Percentiles rank a stretch among this genome's conserved stretches.
Conservation (phyloP, 2,329 filamentous ascomycete species). For the Colletotrichum siamense region DNA sequence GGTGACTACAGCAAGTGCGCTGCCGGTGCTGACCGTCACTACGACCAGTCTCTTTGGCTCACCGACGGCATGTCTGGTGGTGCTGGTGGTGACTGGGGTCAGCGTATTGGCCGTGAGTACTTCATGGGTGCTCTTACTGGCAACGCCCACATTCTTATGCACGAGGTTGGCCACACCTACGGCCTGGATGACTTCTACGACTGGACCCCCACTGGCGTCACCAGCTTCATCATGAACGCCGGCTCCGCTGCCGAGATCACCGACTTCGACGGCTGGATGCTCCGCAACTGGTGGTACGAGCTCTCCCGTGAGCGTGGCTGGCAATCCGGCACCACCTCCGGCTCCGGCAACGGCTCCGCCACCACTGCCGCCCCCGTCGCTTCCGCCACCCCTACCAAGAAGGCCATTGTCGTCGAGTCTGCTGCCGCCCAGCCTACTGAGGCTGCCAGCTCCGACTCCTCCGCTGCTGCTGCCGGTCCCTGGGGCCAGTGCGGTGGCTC, state of each 20-base stretch:
- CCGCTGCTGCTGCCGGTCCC: neutral
- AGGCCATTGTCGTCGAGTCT: neutral
- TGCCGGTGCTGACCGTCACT: constrained; percentile 42
- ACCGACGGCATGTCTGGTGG: constrained; percentile 49
- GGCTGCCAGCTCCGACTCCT: neutral
- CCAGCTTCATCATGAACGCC: constrained; percentile 51
- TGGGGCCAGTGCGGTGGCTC: constrained; percentile 32
- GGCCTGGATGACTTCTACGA: constrained; percentile 45
- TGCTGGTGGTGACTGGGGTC: constrained; percentile 53
- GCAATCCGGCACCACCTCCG: constrained; percentile 21
- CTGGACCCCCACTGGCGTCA: constrained; percentile 46
- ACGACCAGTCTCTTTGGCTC: constrained; percentile 53
- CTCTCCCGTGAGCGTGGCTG: constrained; percentile 34
- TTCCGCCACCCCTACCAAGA: neutral
- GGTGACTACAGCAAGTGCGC: constrained; percentile 45
- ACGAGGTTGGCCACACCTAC: constrained; percentile 52
- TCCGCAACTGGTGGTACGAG: constrained; percentile 50
- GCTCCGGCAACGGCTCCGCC: neutral
- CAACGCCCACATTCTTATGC: constrained; percentile 50
- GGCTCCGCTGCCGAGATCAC: constrained; percentile 46
- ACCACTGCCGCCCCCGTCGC: neutral
- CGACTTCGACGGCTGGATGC: constrained; percentile 56
- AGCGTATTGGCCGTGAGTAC: constrained; percentile 48
- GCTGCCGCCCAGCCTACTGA: neutral
- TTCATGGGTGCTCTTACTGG: constrained; percentile 42